A percentile compares a stretch with the other conserved stretches of the same genome.
These are phyloP conservation scores for Colletotrichum brevisporum DNA, from an alignment of 2,329 filamentous ascomycete species.

Conservation along the genomic window DNA sequence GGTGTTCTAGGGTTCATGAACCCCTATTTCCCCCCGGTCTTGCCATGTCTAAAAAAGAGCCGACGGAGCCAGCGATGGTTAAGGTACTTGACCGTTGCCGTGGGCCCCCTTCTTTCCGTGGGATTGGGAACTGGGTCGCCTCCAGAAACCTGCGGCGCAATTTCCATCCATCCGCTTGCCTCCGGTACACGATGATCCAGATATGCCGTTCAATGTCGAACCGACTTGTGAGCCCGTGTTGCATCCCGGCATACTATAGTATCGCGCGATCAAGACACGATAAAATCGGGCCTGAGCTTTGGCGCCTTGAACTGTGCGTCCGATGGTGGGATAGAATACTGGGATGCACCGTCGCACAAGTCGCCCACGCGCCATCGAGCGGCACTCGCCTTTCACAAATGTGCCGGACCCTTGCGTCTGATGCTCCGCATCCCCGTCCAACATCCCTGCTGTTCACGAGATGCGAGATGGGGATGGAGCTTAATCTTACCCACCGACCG, in stretches of 20 bases:
- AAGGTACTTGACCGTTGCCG: not conserved
- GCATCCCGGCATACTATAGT: constrained; percentile 5
- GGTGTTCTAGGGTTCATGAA: constrained; percentile 29
- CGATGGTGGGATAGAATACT: constrained; percentile 11
- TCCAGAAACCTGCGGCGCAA: constrained; percentile 17
- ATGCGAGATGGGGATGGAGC: constrained; percentile 41
- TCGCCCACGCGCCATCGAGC: constrained; percentile 29
- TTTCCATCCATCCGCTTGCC: constrained; percentile 24
- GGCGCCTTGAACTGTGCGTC: constrained; percentile 25
- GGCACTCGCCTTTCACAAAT: constrained; percentile 29
- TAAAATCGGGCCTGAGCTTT: constrained; percentile 34
- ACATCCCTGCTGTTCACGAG: constrained; percentile 32
- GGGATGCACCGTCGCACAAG: constrained; percentile 33
- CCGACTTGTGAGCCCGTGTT: not conserved
- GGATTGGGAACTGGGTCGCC: constrained; percentile 15
- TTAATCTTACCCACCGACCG: constrained; percentile 41
- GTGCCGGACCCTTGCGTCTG: constrained; percentile 30
- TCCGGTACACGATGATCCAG: constrained; percentile 1
- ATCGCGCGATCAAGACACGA: constrained; percentile 13
- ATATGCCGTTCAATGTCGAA: not conserved
- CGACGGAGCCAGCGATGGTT: not conserved
- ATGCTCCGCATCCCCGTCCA: constrained; percentile 35
- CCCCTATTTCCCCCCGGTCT: constrained; percentile 32
- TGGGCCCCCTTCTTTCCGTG: constrained; percentile 31
- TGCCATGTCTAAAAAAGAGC: constrained; percentile 8